Evolutionary conservation across 495 filamentous ascomycete genomes (phyloP), one percentile per base, ranked within the genome.

Genomic region (Glonium stellatum): DNA sequence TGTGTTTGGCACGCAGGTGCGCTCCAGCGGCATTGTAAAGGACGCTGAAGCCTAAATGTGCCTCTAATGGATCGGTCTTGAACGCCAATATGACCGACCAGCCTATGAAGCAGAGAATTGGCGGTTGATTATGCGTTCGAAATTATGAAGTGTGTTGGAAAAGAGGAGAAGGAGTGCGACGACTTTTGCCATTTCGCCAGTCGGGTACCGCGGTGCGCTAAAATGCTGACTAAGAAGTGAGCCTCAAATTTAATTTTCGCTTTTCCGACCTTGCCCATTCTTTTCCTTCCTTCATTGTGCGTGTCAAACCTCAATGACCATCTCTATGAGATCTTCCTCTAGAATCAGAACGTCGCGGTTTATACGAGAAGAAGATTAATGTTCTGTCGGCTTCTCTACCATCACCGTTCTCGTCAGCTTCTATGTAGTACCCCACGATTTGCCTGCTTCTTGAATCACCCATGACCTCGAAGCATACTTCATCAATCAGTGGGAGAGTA

Each of bases 21-120:
- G 55, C 66, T 64, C 37, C 54, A 27, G 58, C 59, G 48, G 36
- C 61, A 66, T 65, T 58, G 57, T 63, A 55, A 23, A 54, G 48
- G 47, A 67, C 54, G 42, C 56, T 46, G 56, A 68, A 57, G 57
- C 66, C 62, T 59, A 60, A 65, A 52, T 54, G 59, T 51, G 67
- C 63, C 67, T 51, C 49, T 49, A 22, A 55, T 35, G 54, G 52
- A 27, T 68, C 55, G 37, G 1, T 71, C 57, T 71, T 22, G 69
- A 62, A 71, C 68, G 69, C 62, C 69, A 71, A 71, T 71, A 71
- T 71, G 69, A 71, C 68, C 60, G 61, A 58, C 62, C 69, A 68
- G 54, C 59, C 65, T 59, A 70, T 61, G 42, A 37, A 39, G 13
- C 12, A 47, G 27, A 67, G 59, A 52, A 61, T 54, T 57, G 58